phyloP scores from a whole-genome alignment of 129 eudicot genomes.

The Tagetes patula region DNA sequence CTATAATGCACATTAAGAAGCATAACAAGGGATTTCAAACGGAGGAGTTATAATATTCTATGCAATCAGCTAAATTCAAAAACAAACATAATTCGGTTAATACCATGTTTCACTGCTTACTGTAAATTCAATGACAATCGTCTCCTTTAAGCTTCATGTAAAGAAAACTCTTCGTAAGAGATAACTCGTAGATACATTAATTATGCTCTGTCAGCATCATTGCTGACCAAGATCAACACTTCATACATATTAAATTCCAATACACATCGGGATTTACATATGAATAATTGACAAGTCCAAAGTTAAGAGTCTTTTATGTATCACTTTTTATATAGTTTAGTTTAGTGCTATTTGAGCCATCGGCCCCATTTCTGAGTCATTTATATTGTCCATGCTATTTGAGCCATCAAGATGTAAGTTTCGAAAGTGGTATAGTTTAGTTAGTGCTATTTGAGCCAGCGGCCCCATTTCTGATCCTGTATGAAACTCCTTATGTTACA shows the following conservation, averaged over 20 bases:
- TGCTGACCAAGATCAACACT: not conserved
- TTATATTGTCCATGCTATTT: not conserved
- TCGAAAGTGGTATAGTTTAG: not conserved
- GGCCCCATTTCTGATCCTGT: too few species aligned
- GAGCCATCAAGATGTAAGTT: not conserved
- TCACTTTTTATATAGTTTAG: not conserved
- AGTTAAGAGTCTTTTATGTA: too few species aligned
- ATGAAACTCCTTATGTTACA: not conserved
- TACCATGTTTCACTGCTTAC: not conserved
- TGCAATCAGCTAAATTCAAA: slow-evolving; percentile 17
- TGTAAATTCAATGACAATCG: not conserved
- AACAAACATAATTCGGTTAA: not conserved
- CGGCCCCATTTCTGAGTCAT: not conserved
- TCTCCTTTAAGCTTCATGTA: slow-evolving; percentile 1
- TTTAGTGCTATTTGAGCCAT: too few species aligned
- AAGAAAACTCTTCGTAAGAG: not conserved
- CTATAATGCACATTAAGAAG: slow-evolving; percentile 5
- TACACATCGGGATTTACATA: slow-evolving; percentile 9
- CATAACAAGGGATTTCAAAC: slow-evolving; percentile 10
- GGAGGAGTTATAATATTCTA: slow-evolving; percentile 7
- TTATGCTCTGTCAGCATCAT: slow-evolving; percentile 2
- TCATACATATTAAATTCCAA: not conserved
- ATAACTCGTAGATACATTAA: not conserved
- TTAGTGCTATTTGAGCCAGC: too few species aligned
- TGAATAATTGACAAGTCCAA: not conserved